phyloP scores from a whole-genome alignment of 768 basidiomycete species.

The Hypsizygus marmoreus region DNA sequence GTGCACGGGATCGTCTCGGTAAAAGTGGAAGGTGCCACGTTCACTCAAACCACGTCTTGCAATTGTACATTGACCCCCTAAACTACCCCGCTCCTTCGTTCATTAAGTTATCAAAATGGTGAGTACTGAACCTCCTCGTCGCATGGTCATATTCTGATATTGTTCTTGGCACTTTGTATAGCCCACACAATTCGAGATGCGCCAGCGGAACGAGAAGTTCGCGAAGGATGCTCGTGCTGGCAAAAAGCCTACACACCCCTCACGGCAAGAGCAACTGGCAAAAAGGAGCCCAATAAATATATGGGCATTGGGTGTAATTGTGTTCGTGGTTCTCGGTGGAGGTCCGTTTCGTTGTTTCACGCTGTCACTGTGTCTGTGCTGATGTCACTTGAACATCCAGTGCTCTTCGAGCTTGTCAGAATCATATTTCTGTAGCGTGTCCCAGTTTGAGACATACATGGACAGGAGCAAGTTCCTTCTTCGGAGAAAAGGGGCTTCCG shows the following conservation, averaged over 20 bases:
- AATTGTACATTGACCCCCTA: constrained; percentile 12
- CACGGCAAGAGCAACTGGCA: constrained; percentile 67
- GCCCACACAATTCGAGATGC: constrained; percentile 85
- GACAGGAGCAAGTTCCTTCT: background rate
- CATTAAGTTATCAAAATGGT: constrained; percentile 29
- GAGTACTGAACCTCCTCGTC: constrained; percentile 1
- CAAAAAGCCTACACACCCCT: constrained; percentile 74
- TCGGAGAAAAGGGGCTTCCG: constrained; percentile 4
- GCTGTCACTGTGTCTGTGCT: background rate
- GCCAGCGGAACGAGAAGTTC: constrained; percentile 80
- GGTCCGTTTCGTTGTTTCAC: constrained; percentile 43
- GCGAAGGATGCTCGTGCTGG: constrained; percentile 70
- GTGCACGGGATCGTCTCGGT: constrained; percentile 3
- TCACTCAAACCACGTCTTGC: constrained; percentile 11
- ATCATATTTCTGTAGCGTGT: constrained; percentile 61
- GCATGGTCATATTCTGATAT: background rate
- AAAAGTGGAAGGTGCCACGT: constrained; percentile 19
- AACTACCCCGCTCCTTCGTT: constrained; percentile 16
- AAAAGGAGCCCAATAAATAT: constrained; percentile 76
- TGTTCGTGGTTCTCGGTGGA: constrained; percentile 82
- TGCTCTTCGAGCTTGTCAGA: constrained; percentile 71
- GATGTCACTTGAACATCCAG: constrained; percentile 35
- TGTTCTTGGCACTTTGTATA: constrained; percentile 25
- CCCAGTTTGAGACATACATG: background rate
- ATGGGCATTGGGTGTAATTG: constrained; percentile 71